These are phyloP conservation scores for Spathaspora arborariae DNA, from an alignment of 805 yeast genomes.

Conservation along the genomic window DNA sequence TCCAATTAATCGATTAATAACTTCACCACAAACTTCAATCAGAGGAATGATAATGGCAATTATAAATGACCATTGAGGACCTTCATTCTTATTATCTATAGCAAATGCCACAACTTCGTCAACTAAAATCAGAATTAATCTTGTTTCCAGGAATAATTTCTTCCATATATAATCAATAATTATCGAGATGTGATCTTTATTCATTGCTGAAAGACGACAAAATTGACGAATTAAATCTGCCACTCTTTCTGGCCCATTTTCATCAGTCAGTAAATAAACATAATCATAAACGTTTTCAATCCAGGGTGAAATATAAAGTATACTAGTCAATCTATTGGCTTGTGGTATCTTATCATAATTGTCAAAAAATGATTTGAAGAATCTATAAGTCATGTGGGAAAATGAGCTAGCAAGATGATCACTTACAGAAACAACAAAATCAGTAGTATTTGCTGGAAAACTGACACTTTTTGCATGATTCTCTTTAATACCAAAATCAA, in stretches of 20 bases:
- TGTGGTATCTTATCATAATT: conserved; percentile 36
- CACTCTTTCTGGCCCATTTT: conserved; percentile 57
- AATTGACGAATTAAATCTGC: conserved; percentile 60
- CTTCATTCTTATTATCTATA: conserved; percentile 74
- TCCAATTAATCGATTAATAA: conserved; percentile 53
- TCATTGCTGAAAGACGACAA: conserved; percentile 52
- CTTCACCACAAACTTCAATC: conserved; percentile 64
- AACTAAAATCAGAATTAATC: conserved; percentile 52
- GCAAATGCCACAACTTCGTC: conserved; percentile 75
- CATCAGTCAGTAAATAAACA: conserved; percentile 52
- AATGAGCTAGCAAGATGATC: conserved; percentile 50
- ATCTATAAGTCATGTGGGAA: conserved; percentile 59
- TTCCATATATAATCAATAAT: conserved; percentile 67
- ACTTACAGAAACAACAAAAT: conserved; percentile 57
- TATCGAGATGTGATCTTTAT: conserved; percentile 45
- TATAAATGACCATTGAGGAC: conserved; percentile 61
- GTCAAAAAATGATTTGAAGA: conserved; percentile 49
- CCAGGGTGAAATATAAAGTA: conserved; percentile 69
- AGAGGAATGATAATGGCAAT: conserved; percentile 70
- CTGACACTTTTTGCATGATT: conserved; percentile 55
- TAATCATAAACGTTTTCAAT: conserved; percentile 57
- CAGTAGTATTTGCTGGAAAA: conserved; percentile 64
- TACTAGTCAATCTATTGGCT: conserved; percentile 38
- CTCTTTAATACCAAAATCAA: conserved; percentile 56
- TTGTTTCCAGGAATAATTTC: conserved; percentile 56